Evolutionary conservation across 2,329 filamentous ascomycete genomes (phyloP).

Genomic region (Botrytis sinoallii): DNA sequence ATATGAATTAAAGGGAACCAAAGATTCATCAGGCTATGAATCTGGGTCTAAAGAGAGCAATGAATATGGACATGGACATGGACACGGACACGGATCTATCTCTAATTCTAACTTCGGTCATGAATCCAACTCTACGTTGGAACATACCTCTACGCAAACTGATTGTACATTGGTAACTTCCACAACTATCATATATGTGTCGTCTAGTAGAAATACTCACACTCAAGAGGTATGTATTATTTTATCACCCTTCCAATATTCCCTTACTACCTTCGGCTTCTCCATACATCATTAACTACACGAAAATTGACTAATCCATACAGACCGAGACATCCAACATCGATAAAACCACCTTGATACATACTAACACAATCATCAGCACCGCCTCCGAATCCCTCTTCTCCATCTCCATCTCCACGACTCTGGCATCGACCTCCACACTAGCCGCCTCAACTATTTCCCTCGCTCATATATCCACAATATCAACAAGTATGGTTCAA

Average conservation of each 20-base stretch:
- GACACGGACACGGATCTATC: background rate
- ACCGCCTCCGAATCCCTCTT: background rate
- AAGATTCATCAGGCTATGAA: background rate
- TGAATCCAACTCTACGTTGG: background rate
- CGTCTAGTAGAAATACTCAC: background rate
- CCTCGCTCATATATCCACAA: background rate
- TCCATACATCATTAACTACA: too few species aligned
- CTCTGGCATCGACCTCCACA: background rate
- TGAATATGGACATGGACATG: background rate
- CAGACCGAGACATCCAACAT: background rate
- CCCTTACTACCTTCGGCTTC: background rate
- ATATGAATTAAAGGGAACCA: background rate
- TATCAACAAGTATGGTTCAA: background rate
- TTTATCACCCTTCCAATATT: too few species aligned
- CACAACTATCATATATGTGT: background rate
- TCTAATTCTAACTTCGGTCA: background rate
- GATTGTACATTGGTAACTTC: background rate
- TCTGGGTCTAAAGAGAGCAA: background rate
- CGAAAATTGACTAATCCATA: too few species aligned
- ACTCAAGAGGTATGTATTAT: background rate
- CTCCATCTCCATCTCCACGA: background rate
- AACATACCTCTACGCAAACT: background rate
- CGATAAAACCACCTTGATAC: background rate
- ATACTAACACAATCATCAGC: background rate
- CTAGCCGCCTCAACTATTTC: background rate